Percentiles rank a stretch among this genome's conserved stretches.
Conservation (phyloP, 2,329 filamentous ascomycete genomes). For the Didymella lethalis region DNA sequence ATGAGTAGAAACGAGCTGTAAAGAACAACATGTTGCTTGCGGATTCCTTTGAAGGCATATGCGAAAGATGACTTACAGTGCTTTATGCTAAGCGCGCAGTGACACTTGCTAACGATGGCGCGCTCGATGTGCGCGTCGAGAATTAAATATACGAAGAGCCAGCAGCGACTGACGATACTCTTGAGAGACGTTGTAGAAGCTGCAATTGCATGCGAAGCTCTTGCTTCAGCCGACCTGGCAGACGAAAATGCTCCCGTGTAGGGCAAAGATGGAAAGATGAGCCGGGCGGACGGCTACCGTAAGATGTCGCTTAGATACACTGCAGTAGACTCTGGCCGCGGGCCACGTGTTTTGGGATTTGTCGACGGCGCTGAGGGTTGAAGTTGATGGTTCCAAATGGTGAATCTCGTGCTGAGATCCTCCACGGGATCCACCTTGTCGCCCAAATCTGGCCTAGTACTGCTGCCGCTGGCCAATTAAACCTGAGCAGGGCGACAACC, state of each 20-base stretch:
- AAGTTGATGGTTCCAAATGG: conserved; percentile 32
- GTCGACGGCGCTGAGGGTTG: conserved; percentile 33
- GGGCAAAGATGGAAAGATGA: conserved; percentile 26
- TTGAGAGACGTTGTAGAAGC: conserved; percentile 12
- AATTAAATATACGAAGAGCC: neutral
- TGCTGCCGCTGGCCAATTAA: conserved; percentile 9
- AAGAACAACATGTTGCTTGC: neutral
- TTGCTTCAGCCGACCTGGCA: conserved; percentile 34
- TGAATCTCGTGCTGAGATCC: conserved; percentile 31
- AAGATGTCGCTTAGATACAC: conserved; percentile 9
- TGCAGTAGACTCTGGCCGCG: neutral
- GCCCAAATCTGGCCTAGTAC: conserved; percentile 17
- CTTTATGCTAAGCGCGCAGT: conserved; percentile 26
- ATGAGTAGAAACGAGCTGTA: neutral
- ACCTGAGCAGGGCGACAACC: conserved; percentile 14
- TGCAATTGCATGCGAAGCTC: conserved; percentile 21
- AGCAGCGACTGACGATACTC: neutral
- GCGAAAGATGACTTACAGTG: conserved; percentile 34
- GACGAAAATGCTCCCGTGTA: conserved; percentile 41
- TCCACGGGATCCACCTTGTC: conserved; percentile 18
- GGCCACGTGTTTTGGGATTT: conserved; percentile 10
- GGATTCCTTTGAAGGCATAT: conserved; percentile 1
- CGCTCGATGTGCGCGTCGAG: conserved; percentile 14
- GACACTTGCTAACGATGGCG: conserved; percentile 31
- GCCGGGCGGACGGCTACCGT: conserved; percentile 8